A percentile compares a stretch with the other conserved stretches of the same genome.
Conservation (phyloP, 1,139 yeast genomes). For the Groenewaldozyma auringiensis region DNA sequence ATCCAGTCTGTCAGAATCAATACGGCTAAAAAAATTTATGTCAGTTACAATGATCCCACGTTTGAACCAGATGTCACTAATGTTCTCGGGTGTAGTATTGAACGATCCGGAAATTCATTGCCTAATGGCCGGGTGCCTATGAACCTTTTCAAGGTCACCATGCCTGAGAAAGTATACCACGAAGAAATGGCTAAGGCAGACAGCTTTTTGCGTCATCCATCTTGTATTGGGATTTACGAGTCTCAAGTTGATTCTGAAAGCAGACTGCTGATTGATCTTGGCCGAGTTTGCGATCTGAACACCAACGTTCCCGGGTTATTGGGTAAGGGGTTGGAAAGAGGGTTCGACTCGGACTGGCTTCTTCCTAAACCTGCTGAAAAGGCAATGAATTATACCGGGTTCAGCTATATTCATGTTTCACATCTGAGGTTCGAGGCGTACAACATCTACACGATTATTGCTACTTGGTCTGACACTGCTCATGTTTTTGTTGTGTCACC, state of each 20-base stretch:
- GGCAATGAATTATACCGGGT: slow-evolving; percentile 36
- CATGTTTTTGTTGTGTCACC: slow-evolving; percentile 44
- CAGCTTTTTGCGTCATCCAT: slow-evolving; percentile 57
- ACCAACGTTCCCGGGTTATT: slow-evolving; percentile 68
- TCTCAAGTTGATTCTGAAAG: slow-evolving; percentile 59
- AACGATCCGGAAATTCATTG: slow-evolving; percentile 49
- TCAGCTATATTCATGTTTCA: slow-evolving; percentile 60
- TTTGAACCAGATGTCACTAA: slow-evolving; percentile 21
- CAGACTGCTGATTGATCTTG: slow-evolving; percentile 71
- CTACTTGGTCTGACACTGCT: slow-evolving; percentile 53
- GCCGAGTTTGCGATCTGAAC: slow-evolving; percentile 63
- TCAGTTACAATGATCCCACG: slow-evolving; percentile 49
- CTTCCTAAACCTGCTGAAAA: slow-evolving; percentile 17
- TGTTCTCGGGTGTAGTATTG: slow-evolving; percentile 50
- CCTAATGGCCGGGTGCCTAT: slow-evolving; percentile 65
- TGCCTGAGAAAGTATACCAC: slow-evolving; percentile 57
- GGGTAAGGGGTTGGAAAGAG: slow-evolving; percentile 81
- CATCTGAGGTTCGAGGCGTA: slow-evolving; percentile 73
- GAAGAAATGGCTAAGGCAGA: slow-evolving; percentile 53
- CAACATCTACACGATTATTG: slow-evolving; percentile 63
- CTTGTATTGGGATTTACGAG: slow-evolving; percentile 70
- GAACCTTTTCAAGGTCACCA: slow-evolving; percentile 51
- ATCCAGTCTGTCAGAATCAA: slow-evolving; percentile 67
- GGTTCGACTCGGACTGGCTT: slow-evolving; percentile 60
- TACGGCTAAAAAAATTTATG: slow-evolving; percentile 65